Percentiles rank a stretch among this genome's conserved stretches.
These are phyloP conservation scores for Stevia rebaudiana DNA, from an alignment of 140 eudicot species.

Conservation along the genomic window DNA sequence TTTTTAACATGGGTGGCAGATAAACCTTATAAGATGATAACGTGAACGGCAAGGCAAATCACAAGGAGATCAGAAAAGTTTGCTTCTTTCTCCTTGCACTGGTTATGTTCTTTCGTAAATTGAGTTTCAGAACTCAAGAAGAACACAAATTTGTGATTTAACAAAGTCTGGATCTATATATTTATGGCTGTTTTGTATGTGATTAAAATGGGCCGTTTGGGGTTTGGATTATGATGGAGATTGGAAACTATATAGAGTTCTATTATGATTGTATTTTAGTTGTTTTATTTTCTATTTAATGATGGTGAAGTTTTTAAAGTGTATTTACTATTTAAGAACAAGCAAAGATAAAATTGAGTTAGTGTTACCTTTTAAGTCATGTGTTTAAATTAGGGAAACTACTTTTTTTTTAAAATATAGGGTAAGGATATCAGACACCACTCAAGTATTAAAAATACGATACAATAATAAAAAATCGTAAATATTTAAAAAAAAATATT, in stretches of 20 bases:
- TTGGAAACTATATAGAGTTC: too few species aligned
- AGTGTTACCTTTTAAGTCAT: too few species aligned
- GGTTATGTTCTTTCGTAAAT: conserved; percentile 9
- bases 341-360: too few species aligned
- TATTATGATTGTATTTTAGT: not conserved
- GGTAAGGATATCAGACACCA: too few species aligned
- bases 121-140: conserved; percentile 14
- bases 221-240: conserved; percentile 17
- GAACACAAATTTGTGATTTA: not conserved
- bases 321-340: too few species aligned
- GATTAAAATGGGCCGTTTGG: conserved; percentile 10
- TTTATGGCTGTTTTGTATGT: conserved; percentile 13
- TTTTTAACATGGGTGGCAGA: conserved; percentile 13
- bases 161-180: not conserved
- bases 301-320: too few species aligned
- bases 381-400: too few species aligned
- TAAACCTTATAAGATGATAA: conserved; percentile 19
- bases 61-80: not conserved
- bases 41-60: conserved; percentile 32
- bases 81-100: not conserved
- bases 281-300: too few species aligned
- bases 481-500: too few species aligned
- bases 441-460: too few species aligned
- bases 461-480: too few species aligned
- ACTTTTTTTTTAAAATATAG: too few species aligned